Percentiles rank a stretch among this genome's conserved stretches.
These are phyloP conservation scores for Alliaria petiolata DNA, from an alignment of 345 rosid species.

Conservation along the genomic window DNA sequence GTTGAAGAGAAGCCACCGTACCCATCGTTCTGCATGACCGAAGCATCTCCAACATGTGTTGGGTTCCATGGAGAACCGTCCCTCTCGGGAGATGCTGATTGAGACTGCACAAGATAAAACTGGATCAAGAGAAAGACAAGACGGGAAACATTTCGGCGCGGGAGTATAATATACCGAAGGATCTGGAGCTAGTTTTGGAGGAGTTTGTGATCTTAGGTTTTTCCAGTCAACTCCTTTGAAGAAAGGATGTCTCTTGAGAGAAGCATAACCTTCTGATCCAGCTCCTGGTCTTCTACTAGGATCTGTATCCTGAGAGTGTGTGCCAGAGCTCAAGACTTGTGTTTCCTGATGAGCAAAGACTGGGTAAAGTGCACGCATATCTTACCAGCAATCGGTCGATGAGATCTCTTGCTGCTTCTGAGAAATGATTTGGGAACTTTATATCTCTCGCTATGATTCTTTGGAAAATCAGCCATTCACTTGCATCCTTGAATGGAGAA, in stretches of 20 bases:
- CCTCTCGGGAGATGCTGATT: constrained; percentile 43
- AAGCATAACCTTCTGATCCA: constrained; percentile 79
- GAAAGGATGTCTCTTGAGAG: constrained; percentile 84
- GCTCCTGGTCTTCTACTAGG: constrained; percentile 95
- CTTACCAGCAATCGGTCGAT: constrained; percentile 83
- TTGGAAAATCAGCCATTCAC: constrained; percentile 99
- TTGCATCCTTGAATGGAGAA: constrained; percentile 95
- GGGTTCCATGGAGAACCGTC: constrained; percentile 85
- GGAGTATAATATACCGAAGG: constrained; percentile 41
- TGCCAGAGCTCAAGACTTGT: constrained; percentile 7
- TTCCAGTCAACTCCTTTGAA: constrained; percentile 85
- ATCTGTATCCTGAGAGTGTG: constrained; percentile 64
- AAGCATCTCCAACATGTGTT: constrained; percentile 62
- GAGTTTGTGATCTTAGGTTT: constrained; percentile 62
- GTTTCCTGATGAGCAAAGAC: background rate
- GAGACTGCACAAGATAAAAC: constrained; percentile 23
- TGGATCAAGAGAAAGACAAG: constrained; percentile 6
- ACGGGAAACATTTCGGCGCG: background rate
- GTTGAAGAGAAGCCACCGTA: constrained; percentile 38
- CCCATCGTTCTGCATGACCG: constrained; percentile 50
- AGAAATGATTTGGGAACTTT: constrained; percentile 85
- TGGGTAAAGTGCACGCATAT: constrained; percentile 12
- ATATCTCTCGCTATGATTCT: constrained; percentile 91
- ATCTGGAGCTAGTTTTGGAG: constrained; percentile 79
- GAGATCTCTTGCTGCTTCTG: constrained; percentile 82